Conservation (phyloP, 176 grass and related monocot genomes). For the Carex scoparia region DNA sequence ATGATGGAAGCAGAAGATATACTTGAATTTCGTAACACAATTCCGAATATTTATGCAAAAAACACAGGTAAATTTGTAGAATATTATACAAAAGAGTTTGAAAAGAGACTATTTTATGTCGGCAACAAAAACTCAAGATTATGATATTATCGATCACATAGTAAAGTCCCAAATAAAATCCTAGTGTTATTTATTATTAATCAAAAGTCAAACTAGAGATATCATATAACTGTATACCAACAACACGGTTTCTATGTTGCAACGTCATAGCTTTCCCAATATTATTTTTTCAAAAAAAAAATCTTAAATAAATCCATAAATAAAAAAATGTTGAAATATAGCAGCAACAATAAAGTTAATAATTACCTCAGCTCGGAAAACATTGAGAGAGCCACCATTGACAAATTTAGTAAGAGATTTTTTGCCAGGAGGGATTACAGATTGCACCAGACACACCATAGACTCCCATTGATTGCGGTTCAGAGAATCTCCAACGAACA, state of each 20-base stretch:
- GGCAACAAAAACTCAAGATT: too few species aligned
- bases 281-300: neutral
- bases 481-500: slow-evolving; percentile 95
- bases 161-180: too few species aligned
- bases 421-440: slow-evolving; percentile 52
- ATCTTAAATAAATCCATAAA: neutral
- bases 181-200: neutral
- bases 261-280: slow-evolving; percentile 8
- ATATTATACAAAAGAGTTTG: too few species aligned
- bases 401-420: slow-evolving; percentile 89
- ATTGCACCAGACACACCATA: slow-evolving; percentile 97
- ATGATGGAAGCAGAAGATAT: too few species aligned
- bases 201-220: slow-evolving; percentile 2
- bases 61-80: too few species aligned
- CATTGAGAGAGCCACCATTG: slow-evolving; percentile 65
- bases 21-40: too few species aligned
- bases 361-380: slow-evolving; percentile 62
- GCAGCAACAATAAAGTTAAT: too few species aligned
- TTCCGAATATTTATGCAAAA: too few species aligned
- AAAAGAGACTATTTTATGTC: too few species aligned
- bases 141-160: too few species aligned
- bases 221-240: neutral
- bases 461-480: slow-evolving; percentile 99
- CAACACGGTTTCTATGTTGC: neutral
- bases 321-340: neutral